A percentile compares a stretch with the other conserved stretches of the same genome.
These are phyloP conservation scores for Rhizopus delemar DNA, from an alignment of 371 early-diverging fungal species.

Conservation along the genomic window DNA sequence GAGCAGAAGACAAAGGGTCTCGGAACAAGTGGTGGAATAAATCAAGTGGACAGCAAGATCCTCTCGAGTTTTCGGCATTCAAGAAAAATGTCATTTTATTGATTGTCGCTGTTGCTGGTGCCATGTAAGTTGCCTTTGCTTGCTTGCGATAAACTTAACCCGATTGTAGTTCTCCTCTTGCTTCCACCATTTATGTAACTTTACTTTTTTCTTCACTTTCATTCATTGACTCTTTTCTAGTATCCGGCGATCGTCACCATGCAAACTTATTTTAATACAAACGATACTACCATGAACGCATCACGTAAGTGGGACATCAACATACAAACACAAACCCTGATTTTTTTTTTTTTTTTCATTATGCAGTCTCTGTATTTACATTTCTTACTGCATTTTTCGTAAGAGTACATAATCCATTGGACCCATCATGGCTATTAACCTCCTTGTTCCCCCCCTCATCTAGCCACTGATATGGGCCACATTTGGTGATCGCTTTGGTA, in stretches of 20 bases:
- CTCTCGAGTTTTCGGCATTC: constrained; percentile 9
- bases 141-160: neutral
- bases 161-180: constrained; percentile 22
- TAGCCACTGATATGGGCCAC: constrained; percentile 45
- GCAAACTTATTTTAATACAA: constrained; percentile 38
- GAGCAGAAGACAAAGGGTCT: constrained; percentile 3
- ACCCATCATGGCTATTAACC: neutral
- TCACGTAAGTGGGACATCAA: constrained; percentile 23
- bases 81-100: constrained; percentile 36
- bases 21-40: neutral
- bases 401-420: constrained; percentile 9
- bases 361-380: constrained; percentile 31
- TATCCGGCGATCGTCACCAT: constrained; percentile 36
- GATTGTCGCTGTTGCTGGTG: constrained; percentile 27
- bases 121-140: constrained; percentile 25
- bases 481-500: constrained; percentile 38
- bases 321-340: too few species aligned
- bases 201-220: neutral
- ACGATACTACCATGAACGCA: constrained; percentile 43
- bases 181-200: constrained; percentile 39
- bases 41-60: constrained; percentile 12
- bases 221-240: constrained; percentile 18
- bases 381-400: constrained; percentile 40
- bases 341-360: too few species aligned
- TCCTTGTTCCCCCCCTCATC: too few species aligned